Evolutionary conservation across 1,139 yeast genomes (phyloP), one percentile per base, ranked within the genome.

Genomic region (Scheffersomyces titani): DNA sequence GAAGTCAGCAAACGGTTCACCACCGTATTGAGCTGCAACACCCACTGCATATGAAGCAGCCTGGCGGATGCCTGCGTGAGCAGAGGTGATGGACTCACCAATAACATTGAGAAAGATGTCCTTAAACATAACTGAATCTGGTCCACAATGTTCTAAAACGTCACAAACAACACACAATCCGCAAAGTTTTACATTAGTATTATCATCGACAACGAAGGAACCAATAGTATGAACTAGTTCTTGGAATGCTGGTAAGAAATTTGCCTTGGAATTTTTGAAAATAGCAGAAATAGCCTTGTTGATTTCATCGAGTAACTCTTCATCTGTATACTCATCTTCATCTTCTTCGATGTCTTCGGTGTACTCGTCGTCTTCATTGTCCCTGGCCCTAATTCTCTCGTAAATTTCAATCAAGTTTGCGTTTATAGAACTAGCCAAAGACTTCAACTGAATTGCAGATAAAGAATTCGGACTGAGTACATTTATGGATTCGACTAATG

Each of bases 1-100:
- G 57, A 89, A 82, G 44, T 87, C 87, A 19, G 82, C 80, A 67
- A 87, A 92, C 7, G 78, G 73, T 6, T 77, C 78, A 19, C 94
- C 92, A 6, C 93, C 93, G 65, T 82, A 78, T 69, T 90, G 92
- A 6, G 97, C 97, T 57, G 96, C 90, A 50, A 84, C 86, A 36
- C 99, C 98, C 57, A 93, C 86, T 45, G 91, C 86, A 65, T 87
- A 88, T 1, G 96, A 87, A 5, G 97, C 92, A 18, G 92, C 92
- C 75, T 94, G 98, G 65, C 98, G 88, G 45, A 93, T 81, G 9
- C 87, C 82, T 1, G 96, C 87, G 59, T 89, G 90, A 3, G 89
- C 80, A 30, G 83, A 86, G 50, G 86, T 80, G 55, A 94, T 75
- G 1, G 90, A 83, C 57, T 85, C 88, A 18, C 87, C 87, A 49